Base-by-base conservation (phyloP, 805 yeast genomes). In the Pichia nanzhaoensis region DNA sequence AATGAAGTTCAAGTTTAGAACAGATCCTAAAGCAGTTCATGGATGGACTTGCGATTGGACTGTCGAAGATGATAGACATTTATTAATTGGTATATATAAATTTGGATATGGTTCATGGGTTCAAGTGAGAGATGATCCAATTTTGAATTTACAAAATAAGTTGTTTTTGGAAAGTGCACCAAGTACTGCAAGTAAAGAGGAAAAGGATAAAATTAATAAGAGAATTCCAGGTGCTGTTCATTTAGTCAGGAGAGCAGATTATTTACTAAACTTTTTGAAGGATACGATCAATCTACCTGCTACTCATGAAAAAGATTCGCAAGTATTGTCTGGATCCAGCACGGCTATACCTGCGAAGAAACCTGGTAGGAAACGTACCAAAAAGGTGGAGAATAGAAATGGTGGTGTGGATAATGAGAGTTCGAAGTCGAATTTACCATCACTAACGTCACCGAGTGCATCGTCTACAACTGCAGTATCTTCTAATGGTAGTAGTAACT, bases 101-200 rank as follows among this genome's bases (percentile, higher is more conserved):
- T 90, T 90, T 64, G 99, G 99, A 0, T 90, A 88, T 63, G 98
- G 98, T 16, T 82, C 96, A 1, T 93, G 99, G 99, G 61, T 75
- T 3, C 90, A 85, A 58, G 90, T 93, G 38, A 74, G 99, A 59
- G 99, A 93, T 66, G 99, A 93, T 65, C 98, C 99, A 2, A 74
- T 87, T 42, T 71, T 93, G 47, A 90, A 89, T 10, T 70, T 93
- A 49, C 84, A 87, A 50, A 87, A 88, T 54, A 93, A 88, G 68
- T 67, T 93, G 53, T 93, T 79, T 57, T 70, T 93, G 55, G 82
- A 77, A 44, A 52, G 58, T 34, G 57, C 66, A 13, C 64, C 66
- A 16, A 53, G 55, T 13, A 61, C 60, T 19, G 64, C 66, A 2
- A 60, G 63, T 5, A 66, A 63, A 40, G 72, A 64, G 41, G 68